Evolutionary conservation across 306 rosid species (phyloP).

Genomic region (Lathyrus tuberosus): DNA sequence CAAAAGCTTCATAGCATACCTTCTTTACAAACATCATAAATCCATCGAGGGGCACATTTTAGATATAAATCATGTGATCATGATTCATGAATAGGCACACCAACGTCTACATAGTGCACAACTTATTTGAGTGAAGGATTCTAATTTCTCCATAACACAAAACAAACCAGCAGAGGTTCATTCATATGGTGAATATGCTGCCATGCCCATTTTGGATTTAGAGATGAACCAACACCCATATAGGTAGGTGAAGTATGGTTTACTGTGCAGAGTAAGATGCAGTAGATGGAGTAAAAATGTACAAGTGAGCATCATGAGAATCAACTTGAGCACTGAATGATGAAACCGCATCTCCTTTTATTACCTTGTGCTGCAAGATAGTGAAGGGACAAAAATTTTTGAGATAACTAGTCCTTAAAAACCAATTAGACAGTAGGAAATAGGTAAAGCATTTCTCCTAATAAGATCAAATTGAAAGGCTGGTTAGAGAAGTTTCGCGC

Average conservation of each 20-base stretch:
- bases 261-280: slow-evolving; percentile 42
- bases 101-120: slow-evolving; percentile 7
- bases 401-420: slow-evolving; percentile 24
- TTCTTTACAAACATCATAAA: slow-evolving; percentile 22
- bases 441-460: not conserved
- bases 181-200: not conserved
- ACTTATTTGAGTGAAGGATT: slow-evolving; percentile 17
- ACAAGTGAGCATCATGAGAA: slow-evolving; percentile 63
- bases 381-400: slow-evolving; percentile 26
- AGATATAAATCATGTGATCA: slow-evolving; percentile 27
- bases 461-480: slow-evolving; percentile 20
- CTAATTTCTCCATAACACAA: not conserved
- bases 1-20: slow-evolving; percentile 15
- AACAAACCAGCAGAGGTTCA: slow-evolving; percentile 8
- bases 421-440: not conserved
- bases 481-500: slow-evolving; percentile 14
- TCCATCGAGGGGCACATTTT: slow-evolving; percentile 1
- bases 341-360: slow-evolving; percentile 53
- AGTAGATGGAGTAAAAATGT: slow-evolving; percentile 58
- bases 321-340: slow-evolving; percentile 69
- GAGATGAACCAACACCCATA: slow-evolving; percentile 8
- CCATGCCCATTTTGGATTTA: slow-evolving; percentile 10
- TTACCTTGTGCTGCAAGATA: slow-evolving; percentile 68
- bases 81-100: slow-evolving; percentile 25
- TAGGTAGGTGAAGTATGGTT: slow-evolving; percentile 22